These are phyloP conservation scores for Gracilaria caudata DNA, from an alignment of 23 red algal genomes.

Conservation along the genomic window DNA sequence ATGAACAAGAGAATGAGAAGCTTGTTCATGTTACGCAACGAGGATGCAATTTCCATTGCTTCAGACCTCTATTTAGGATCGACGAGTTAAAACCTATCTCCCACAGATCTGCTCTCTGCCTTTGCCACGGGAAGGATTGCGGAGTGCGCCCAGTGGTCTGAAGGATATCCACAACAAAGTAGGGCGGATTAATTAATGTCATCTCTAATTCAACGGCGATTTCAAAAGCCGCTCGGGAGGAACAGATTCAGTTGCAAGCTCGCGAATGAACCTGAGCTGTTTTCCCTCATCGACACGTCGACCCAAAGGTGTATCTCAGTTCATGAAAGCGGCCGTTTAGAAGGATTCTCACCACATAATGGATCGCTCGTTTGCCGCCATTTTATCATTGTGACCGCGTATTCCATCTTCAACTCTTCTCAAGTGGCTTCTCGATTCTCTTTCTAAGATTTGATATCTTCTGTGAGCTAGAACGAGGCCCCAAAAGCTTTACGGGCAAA, in stretches of 20 bases:
- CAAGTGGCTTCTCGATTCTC: too few species aligned
- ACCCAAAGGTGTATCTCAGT: not conserved
- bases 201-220: slow-evolving; percentile 24
- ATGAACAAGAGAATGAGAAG: not conserved
- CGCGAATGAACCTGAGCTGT: not conserved
- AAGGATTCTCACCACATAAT: too few species aligned
- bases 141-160: not conserved
- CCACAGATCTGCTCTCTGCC: not conserved
- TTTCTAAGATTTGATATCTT: too few species aligned
- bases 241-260: not conserved
- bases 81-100: not conserved
- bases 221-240: not conserved
- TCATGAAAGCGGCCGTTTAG: too few species aligned
- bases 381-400: too few species aligned
- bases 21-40: not conserved
- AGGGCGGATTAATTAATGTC: not conserved
- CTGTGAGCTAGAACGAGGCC: too few species aligned
- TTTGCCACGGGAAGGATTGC: not conserved
- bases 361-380: too few species aligned
- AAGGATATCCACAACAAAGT: not conserved
- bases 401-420: too few species aligned
- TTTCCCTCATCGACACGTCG: not conserved
- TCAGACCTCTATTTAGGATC: too few species aligned
- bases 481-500: too few species aligned
- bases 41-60: not conserved